Evolutionary conservation across 495 filamentous ascomycete genomes (phyloP), one percentile per base, ranked within the genome.

Genomic region (Neurospora hispaniola): DNA sequence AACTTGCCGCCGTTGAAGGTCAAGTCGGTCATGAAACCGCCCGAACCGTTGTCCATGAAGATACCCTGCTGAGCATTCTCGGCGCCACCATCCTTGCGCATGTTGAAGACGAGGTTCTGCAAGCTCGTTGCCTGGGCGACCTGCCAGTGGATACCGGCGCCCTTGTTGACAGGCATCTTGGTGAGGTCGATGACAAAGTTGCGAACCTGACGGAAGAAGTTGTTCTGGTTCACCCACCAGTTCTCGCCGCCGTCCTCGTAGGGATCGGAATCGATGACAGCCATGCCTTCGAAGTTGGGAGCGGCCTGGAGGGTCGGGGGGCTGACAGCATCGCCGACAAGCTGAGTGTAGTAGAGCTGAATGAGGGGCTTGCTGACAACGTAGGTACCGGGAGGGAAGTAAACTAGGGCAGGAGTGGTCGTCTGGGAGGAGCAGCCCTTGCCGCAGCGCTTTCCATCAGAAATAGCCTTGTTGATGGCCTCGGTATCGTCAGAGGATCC

Each of bases 41-140:
- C 94, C 31, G 89, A 91, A 66, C 96, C 96, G 77, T 98, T 98
- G 80, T 98, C 96, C 91, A 98, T 97, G 86, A 96, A 97, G 79
- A 98, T 91, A 78, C 95, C 95, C 82, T 93, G 87, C 80, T 97
- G 94, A 76, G 85, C 84, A 82, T 95, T 96, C 48, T 83, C 86
- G 16, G 83, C 81, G 59, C 88, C 88, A 18, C 89, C 89, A 73
- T 90, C 92, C 71, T 87, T 87, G 78, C 89, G 84, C 94, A 98
- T 96, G 80, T 94, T 89, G 83, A 98, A 96, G 71, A 89, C 87
- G 71, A 97, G 89, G 81, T 98, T 97, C 80, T 97, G 94, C 69
- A 97, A 82, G 75, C 90, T 93, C 12, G 96, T 97, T 5, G 95
- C 96, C 78, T 99, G 96, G 48, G 93, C 94, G 4, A 99, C 95